Conservation (phyloP, 192 early-diverging fungal genomes). For the Backusella tarrabulga region DNA sequence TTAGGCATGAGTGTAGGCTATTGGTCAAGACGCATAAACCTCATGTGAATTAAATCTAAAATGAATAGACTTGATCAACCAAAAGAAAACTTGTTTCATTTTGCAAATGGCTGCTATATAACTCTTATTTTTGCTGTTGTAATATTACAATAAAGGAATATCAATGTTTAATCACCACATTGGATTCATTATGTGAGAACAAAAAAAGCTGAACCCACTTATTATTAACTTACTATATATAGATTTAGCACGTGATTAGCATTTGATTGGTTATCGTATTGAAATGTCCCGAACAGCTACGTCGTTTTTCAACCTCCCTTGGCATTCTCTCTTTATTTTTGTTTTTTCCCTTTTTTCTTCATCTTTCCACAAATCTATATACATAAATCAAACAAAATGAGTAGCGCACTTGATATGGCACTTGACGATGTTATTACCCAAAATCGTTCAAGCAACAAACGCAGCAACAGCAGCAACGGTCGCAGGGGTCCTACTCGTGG, state of each 20-base stretch:
- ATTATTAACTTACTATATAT: neutral
- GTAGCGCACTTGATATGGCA: slow-evolving; percentile 30
- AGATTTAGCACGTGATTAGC: neutral
- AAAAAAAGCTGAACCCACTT: neutral
- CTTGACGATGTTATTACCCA: slow-evolving; percentile 29
- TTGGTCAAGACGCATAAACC: neutral
- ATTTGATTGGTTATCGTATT: neutral
- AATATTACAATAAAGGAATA: neutral
- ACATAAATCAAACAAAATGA: slow-evolving; percentile 1
- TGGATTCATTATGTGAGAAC: neutral
- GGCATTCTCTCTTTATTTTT: neutral
- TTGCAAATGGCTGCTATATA: neutral
- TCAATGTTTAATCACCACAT: neutral
- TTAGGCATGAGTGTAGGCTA: neutral
- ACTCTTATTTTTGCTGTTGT: neutral
- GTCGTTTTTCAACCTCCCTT: neutral
- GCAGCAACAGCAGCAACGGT: neutral
- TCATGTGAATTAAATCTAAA: neutral
- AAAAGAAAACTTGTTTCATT: neutral
- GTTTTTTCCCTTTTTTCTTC: neutral
- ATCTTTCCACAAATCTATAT: neutral
- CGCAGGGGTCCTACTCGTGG: neutral
- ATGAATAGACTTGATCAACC: neutral
- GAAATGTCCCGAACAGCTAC: neutral
- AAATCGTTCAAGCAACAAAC: slow-evolving; percentile 11